Evolutionary conservation across 306 rosid species (phyloP), one percentile per base, ranked within the genome.

Genomic region (Corylus heterophylla): DNA sequence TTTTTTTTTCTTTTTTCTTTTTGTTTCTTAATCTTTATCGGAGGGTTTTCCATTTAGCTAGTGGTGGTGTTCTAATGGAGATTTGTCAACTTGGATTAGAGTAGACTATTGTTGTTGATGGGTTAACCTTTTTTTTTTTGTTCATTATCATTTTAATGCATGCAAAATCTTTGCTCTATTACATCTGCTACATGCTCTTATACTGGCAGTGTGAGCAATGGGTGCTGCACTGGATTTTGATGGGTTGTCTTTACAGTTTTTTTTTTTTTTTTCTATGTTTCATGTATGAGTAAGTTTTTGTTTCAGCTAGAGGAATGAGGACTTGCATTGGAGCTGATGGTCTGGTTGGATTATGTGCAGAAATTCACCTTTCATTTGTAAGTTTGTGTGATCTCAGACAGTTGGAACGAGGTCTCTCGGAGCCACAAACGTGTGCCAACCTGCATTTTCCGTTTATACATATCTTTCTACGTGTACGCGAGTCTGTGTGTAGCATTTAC

Each of bases 391-490:
- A 64, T 71, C 73, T 74, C 54, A 63, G 61, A 82, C 79, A 69
- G 78, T 78, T 80, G 83, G 77, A 75, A 50, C 56, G 17, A 66
- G 48, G 79, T 85, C 80, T 77, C 80, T 84, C 80, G 80, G 79
- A 49, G 69, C 63, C 71, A 35, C 83, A 75, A 85, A 76, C 75
- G 78, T 64, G 84, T 69, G 56, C 27, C 54, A 58, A 80, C 76
- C 85, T 88, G 86, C 86, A 85, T 78, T 89, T 85, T 77, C 85
- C 61, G 83, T 81, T 80, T 70, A 49, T 22, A 44, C 54, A 18
- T 61, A 59, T 74, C 44, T 59, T 47, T 75, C 52, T 62, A 79
- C 74, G 79, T 66, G 74, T 79, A 12, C n/a, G 51, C 10, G 48
- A 74, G 79, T 66, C 56, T 67, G 73, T 76, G 62, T 54, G 78